Base-by-base conservation (phyloP, 176 grass and related monocot genomes). In the Oryza australiensis region DNA sequence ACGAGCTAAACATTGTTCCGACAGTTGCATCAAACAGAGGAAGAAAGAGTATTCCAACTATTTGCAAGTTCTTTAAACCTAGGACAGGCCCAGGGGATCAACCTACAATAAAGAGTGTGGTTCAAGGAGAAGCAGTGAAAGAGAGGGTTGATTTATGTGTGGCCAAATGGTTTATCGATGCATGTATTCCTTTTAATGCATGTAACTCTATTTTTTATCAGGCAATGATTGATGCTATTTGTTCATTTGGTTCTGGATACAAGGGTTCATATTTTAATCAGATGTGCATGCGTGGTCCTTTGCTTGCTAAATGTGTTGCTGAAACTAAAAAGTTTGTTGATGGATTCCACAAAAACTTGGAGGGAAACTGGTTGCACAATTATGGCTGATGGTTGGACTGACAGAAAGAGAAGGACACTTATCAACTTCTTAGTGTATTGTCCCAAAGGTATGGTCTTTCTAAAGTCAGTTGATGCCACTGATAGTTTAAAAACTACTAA, bases 351-450 rank as follows among this genome's bases (percentile, higher is more conserved):
- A 68, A 37, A 37, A 53, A 5, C 4, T 22, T 87, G 78, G 79
- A 76, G 46, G 26, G 49, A 77, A 13, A 70, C 40, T 43, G 71
- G 85, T 10, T 85, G 74, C 18, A 82, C 62, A 4, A 34, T 82
- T 12, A 77, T 87, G 79, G 53, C 9, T 28, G 74, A 85, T 76
- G 74, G 62, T 16, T 76, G 71, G 62, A 85, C 18, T 33, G 28
- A 70, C 0, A 53, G 24, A 5, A 70, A 37, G 0, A 66, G 2
- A 20, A 26, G 33, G 33, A 34, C 33, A 34, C 33, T 34, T 5
- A 34, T 34, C 5, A 34, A 34, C 33, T 34, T 5, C 33, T 34
- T 34, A 34, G 33, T 34, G 33, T 34, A 34, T 34, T 34, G 33
- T 34, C 33, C 5, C 33, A 34, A 34, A 34, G 33, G 33, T 34